Percentiles rank a stretch among this genome's conserved stretches.
phyloP scores from a whole-genome alignment of 108 stramenopile genomes.

The Halocafeteria seosinensis region DNA sequence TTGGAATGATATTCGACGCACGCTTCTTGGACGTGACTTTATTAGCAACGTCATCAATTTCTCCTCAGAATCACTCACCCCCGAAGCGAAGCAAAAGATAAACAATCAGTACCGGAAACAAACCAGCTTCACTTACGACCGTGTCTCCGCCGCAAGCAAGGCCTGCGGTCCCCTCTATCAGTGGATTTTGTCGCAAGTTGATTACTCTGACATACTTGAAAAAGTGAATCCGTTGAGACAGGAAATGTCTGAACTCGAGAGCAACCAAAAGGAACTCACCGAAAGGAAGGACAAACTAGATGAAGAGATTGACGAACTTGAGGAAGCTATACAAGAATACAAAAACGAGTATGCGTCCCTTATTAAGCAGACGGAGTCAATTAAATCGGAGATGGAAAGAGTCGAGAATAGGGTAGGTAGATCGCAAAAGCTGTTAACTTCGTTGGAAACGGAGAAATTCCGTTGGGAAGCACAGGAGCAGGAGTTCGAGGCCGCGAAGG shows the following conservation, averaged over 20 bases:
- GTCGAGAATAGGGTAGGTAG: constrained; percentile 73
- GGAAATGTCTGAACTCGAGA: constrained; percentile 70
- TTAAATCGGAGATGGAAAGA: constrained; percentile 79
- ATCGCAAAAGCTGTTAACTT: constrained; percentile 67
- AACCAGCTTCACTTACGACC: constrained; percentile 9
- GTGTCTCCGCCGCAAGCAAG: constrained; percentile 29
- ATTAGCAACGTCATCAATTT: constrained; percentile 88
- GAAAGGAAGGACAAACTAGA: constrained; percentile 54
- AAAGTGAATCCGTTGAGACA: constrained; percentile 83
- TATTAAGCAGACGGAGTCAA: constrained; percentile 77
- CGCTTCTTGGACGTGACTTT: constrained; percentile 68
- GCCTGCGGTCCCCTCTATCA: constrained; percentile 92
- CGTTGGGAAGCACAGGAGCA: constrained; percentile 77
- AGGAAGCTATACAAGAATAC: constrained; percentile 68
- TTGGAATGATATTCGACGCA: constrained; percentile 81
- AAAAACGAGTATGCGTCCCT: constrained; percentile 85
- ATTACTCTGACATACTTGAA: constrained; percentile 73
- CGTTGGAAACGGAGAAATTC: constrained; percentile 74
- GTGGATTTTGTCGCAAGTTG: constrained; percentile 82
- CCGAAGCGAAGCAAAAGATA: neutral
- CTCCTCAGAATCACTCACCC: constrained; percentile 55
- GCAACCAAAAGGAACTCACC: constrained; percentile 45
- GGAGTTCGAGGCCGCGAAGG: constrained; percentile 57
- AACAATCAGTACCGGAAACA: neutral
- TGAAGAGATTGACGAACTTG: constrained; percentile 58